Base-by-base conservation (phyloP, 768 basidiomycete genomes). In the Serpula lacrymans region DNA sequence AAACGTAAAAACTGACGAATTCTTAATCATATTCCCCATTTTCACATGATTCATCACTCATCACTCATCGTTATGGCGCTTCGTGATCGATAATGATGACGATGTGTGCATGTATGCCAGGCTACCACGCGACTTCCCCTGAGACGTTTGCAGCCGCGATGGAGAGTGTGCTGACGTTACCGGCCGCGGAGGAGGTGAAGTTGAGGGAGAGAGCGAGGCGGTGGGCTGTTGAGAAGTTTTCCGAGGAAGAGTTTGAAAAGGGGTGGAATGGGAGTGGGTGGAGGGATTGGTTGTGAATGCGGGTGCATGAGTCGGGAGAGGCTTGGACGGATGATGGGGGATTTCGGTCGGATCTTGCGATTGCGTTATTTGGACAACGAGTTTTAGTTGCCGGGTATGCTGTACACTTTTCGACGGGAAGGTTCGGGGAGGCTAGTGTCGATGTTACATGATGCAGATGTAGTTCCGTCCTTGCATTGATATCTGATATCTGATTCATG, bases 51-150 rank as follows among this genome's bases (percentile, higher is more conserved):
- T 5, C 6, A 25, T 21, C 26, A 22, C 22, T 13, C 11, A 18
- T 43, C 42, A 4, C 4, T 17, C 22, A 12, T 24, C 30, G 28
- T 32, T n/a, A 11, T 42, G 17, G 1, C 33, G 16, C 10, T 8
- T 6, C 23, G 24, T 5, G 1, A 7, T 16, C 21, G 16, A 31
- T 24, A 26, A 14, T 22, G n/a, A n/a, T n/a, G n/a, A n/a, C n/a
- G n/a, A n/a, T 29, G 28, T 13, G 28, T 29, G 26, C 35, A 43
- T 21, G 25, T 20, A 35, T 32, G 34, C 18, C 62, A 75, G 94
- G 94, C 17, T 94, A 78, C 60, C 92, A 95, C 56, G 93, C 90
- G 2, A 75, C 64, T 3, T 72, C 78, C 2, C 60, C 80, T 1
- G 69, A 74, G 30, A 71, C 72, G 22, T 94, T 89, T 49, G 84